These are phyloP conservation scores for Colletotrichum falcatum DNA, from an alignment of 2,329 filamentous ascomycete species.

Conservation along the genomic window DNA sequence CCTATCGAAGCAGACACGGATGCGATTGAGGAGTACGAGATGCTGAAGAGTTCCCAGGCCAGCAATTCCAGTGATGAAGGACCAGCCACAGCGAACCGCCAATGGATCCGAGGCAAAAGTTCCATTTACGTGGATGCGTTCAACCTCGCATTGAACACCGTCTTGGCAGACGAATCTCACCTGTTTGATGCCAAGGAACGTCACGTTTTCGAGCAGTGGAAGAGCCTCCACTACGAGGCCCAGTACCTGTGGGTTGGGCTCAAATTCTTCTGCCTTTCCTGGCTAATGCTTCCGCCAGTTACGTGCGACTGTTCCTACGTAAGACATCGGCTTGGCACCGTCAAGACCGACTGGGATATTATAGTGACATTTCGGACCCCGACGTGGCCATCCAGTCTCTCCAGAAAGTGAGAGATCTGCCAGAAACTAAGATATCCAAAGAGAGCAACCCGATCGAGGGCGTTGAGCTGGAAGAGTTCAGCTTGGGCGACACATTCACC, in stretches of 20 bases:
- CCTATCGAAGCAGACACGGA: conserved; percentile 74
- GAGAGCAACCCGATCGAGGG: conserved; percentile 44
- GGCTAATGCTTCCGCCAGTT: conserved; percentile 63
- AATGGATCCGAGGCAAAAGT: conserved; percentile 80
- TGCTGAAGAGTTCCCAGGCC: conserved; percentile 68
- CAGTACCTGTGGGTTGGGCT: conserved; percentile 83
- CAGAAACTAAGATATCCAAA: conserved; percentile 48
- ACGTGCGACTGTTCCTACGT: conserved; percentile 91
- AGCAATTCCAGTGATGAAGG: conserved; percentile 53
- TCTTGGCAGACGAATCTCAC: conserved; percentile 88
- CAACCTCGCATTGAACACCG: conserved; percentile 89
- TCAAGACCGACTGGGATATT: conserved; percentile 80
- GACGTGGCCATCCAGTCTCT: conserved; percentile 73
- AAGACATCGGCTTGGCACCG: conserved; percentile 95
- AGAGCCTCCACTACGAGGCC: conserved; percentile 79
- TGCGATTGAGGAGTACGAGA: conserved; percentile 84
- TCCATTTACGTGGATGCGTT: conserved; percentile 99
- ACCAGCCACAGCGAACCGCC: conserved; percentile 33
- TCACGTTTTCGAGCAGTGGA: conserved; percentile 83
- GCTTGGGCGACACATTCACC: conserved; percentile 70
- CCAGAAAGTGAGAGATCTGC: conserved; percentile 69
- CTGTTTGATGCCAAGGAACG: conserved; percentile 86
- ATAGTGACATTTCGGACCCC: conserved; percentile 84
- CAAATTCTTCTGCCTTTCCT: too few species aligned
- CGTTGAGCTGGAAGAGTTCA: conserved; percentile 55